These are phyloP conservation scores for Brassica napus DNA, from an alignment of 345 rosid genomes.

Conservation along the genomic window DNA sequence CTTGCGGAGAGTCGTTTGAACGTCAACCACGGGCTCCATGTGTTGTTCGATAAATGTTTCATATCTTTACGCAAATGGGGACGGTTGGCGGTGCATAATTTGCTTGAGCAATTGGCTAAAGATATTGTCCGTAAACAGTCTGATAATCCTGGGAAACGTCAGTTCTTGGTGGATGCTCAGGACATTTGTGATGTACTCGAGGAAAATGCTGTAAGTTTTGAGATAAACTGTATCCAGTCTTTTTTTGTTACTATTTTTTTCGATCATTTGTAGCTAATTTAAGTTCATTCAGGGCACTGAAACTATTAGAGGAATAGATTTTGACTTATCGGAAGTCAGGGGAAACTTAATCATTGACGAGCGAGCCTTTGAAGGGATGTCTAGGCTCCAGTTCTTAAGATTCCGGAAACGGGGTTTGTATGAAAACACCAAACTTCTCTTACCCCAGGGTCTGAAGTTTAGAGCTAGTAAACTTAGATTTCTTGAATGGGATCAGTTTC, in stretches of 20 bases:
- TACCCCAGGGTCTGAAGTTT: neutral
- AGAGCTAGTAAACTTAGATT: neutral
- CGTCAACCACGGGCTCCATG: neutral
- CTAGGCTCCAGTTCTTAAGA: neutral
- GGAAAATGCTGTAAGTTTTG: neutral
- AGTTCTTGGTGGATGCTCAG: neutral
- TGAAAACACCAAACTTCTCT: neutral
- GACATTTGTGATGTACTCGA: neutral
- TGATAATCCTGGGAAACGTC: neutral
- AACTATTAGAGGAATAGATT: neutral
- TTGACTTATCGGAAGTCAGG: neutral
- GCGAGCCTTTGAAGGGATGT: neutral
- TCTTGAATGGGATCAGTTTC: neutral
- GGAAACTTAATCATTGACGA: neutral
- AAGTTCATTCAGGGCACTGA: neutral
- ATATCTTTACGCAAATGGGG: neutral
- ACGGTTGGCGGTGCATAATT: neutral
- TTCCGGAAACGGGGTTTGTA: neutral
- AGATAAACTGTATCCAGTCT: neutral
- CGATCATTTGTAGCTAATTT: neutral
- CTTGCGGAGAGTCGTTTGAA: neutral
- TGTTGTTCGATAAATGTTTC: neutral
- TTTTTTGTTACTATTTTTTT: neutral
- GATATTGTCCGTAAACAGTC: neutral
- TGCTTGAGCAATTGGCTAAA: neutral